Percentiles rank a stretch among this genome's conserved stretches.
Evolutionary conservation across 2,329 filamentous ascomycete species (phyloP).

Genomic region (Ilyonectria destructans): DNA sequence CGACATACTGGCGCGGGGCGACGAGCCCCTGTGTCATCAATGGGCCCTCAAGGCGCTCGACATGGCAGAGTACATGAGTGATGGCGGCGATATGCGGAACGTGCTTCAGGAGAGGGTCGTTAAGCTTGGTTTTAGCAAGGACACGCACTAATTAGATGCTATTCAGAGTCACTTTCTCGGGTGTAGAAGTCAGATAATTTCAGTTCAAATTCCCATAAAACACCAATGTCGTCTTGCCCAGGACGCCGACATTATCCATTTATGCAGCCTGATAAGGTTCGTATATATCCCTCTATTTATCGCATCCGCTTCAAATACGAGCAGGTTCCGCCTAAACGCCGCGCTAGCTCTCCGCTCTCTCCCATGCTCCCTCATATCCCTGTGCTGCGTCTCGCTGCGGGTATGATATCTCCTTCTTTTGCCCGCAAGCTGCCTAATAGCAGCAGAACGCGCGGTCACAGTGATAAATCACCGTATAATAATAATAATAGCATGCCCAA

Average conservation of each 20-base stretch:
- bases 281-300: not conserved
- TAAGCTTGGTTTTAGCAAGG: slow-evolving; percentile 53
- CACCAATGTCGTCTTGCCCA: not conserved
- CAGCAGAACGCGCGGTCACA: slow-evolving; percentile 1
- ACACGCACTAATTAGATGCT: slow-evolving; percentile 2
- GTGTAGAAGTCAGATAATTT: not conserved
- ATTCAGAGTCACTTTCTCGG: not conserved
- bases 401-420: not conserved
- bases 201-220: not conserved
- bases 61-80: slow-evolving; percentile 72
- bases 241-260: not conserved
- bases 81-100: slow-evolving; percentile 65
- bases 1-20: slow-evolving; percentile 73
- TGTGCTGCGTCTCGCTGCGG: not conserved
- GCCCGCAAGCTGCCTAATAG: not conserved
- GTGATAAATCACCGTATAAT: slow-evolving; percentile 1
- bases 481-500: not conserved
- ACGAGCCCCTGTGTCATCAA: slow-evolving; percentile 68
- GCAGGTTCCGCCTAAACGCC: not conserved
- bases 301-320: not conserved
- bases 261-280: slow-evolving; percentile 7
- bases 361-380: not conserved
- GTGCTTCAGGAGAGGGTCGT: slow-evolving; percentile 63
- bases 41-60: slow-evolving; percentile 78
- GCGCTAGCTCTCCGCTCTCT: slow-evolving; percentile 1